Evolutionary conservation across 2,329 filamentous ascomycete species (phyloP), one percentile per base, ranked within the genome.

Genomic region (Clarireedia homoeocarpa): DNA sequence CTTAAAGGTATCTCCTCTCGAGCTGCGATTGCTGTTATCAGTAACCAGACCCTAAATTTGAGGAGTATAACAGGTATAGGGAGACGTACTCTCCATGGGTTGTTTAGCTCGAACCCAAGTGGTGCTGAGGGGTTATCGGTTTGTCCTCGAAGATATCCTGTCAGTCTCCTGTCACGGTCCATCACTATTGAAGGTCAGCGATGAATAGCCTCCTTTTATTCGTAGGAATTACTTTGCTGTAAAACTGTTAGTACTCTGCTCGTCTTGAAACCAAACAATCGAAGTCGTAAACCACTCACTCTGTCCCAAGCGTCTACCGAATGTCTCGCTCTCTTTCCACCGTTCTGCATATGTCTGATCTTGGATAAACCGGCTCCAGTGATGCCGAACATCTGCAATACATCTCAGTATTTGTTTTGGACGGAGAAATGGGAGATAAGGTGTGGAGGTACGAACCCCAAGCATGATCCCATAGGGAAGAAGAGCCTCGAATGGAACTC

Each of bases 401-500:
- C 24, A 38, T 48, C 30, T 67, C 51, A 66, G 65, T 57, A 59
- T 51, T 14, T 55, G 42, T 26, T 42, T 20, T 48, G 10, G 23
- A 20, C 36, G 39, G 46, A 52, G 39, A 24, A 53, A 30, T 23
- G 6, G 23, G 14, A 5, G 4, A 17, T 7, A 5, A 45, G 46
- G 53, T 20, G 24, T 42, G 36, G 56, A 58, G 52, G 48, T 34
- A 67, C 71, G 58, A 61, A 73, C 71, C 54, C 59, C 61, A 55
- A 72, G 56, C 63, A 73, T 72, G 65, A 74, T 71, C 50, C 62
- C 72, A 62, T 71, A 74, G 6, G 71, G 72, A 56, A 74, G 47
- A 57, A 74, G 68, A 58, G 70, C 65, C 67, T 74, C 72, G 60
- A 72, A 74, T 39, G 72, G 72, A 53, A 74, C 69, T 61, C 68